Evolutionary conservation across 2,329 filamentous ascomycete genomes (phyloP), one percentile per base, ranked within the genome.

Genomic region (Microsporum canis): DNA sequence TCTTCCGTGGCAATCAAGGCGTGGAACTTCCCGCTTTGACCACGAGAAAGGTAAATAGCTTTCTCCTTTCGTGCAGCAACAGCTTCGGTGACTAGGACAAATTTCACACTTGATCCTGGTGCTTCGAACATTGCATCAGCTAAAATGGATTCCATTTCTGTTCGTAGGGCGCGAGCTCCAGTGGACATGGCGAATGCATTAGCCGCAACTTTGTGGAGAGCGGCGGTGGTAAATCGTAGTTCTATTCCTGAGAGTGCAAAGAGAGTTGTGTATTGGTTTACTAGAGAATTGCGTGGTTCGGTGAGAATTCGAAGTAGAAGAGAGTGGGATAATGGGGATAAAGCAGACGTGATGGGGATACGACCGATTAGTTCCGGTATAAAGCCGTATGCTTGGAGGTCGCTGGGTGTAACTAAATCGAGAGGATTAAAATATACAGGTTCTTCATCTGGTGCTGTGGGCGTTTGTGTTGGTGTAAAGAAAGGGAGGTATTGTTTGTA

Each of bases 311-410:
- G 86, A 59, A 92, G 84, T 10, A 99, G 84, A 62, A 84, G 77
- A 17, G 81, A 76, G 64, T 84, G 79, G 60, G 82, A 81, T 0
- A 99, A 80, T 0, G 90, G 86, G 12, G 89, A 87, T 0, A 99
- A 82, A 0, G 94, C 89, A 63, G 90, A 91, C 57, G 91, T 88
- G 62, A 96, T 89, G 59, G 95, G 92, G 56, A 99, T 85, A 17
- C 94, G 88, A n/a, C 94, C 94, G 59, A 97, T 88, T n/a, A 96
- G 80, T 75, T 96, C 91, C 0, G 91, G 91, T 60, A 96, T 96
- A 70, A 96, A 89, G 12, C 91, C 92, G 69, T 91, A 96, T 49
- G 81, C 83, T 73, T 95, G 89, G 1, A 95, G 78, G 68, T 95
- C 88, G 8, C 83, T 79, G 1, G 89, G 88, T 3, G 84, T 88